Evolutionary conservation across 148 eudicot genomes (phyloP).

Genomic region (Linanthus parryae): DNA sequence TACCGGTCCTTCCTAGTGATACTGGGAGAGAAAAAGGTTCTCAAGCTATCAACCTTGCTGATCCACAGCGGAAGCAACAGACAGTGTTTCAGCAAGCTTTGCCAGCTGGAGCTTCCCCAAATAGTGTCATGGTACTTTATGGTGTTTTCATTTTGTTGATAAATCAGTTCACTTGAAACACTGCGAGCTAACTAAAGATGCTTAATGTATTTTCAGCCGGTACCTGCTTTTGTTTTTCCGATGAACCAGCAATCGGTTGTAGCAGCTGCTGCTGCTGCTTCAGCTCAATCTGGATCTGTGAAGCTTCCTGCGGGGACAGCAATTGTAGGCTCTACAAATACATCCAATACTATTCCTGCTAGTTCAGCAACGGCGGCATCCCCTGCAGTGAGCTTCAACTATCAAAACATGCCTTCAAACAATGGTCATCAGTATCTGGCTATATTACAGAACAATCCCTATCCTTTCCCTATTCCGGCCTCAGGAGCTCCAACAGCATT

Average conservation of each 20-base stretch:
- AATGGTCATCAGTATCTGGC: slow-evolving; percentile 80
- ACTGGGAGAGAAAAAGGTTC: slow-evolving; percentile 52
- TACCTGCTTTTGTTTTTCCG: slow-evolving; percentile 85
- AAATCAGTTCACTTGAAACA: neutral
- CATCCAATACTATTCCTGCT: slow-evolving; percentile 30
- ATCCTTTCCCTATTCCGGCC: slow-evolving; percentile 71
- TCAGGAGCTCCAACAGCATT: slow-evolving; percentile 63
- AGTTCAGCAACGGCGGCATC: slow-evolving; percentile 29
- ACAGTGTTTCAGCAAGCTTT: slow-evolving; percentile 62
- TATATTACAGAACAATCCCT: slow-evolving; percentile 57
- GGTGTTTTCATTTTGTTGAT: slow-evolving; percentile 5
- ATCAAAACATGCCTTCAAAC: slow-evolving; percentile 54
- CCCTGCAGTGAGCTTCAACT: slow-evolving; percentile 74
- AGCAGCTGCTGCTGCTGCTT: slow-evolving; percentile 29
- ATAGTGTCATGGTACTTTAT: slow-evolving; percentile 67
- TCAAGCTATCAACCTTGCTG: slow-evolving; percentile 35
- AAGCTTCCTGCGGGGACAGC: slow-evolving; percentile 38
- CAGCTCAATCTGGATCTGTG: slow-evolving; percentile 39
- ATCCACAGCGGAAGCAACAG: slow-evolving; percentile 70
- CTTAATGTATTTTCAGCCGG: slow-evolving; percentile 38
- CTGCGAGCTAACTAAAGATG: neutral
- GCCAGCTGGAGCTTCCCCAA: slow-evolving; percentile 66
- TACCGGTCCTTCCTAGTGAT: slow-evolving; percentile 50
- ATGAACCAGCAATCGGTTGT: slow-evolving; percentile 79
- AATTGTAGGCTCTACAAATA: no score